phyloP scores from a whole-genome alignment of 2,329 filamentous ascomycete genomes.

The Gliomastix tumulicola region DNA sequence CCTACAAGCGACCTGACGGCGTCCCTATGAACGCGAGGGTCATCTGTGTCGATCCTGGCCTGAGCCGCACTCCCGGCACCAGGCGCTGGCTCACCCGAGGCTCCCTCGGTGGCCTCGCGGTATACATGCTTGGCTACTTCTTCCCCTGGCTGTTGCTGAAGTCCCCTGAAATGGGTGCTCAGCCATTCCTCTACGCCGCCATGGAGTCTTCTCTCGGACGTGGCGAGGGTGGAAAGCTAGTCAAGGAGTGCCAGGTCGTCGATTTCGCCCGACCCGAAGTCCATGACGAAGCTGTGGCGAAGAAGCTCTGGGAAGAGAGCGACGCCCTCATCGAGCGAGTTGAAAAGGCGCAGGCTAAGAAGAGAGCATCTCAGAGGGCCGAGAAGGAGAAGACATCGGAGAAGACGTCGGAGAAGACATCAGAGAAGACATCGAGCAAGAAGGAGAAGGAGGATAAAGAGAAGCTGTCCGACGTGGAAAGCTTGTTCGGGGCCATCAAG shows the following conservation, averaged over 20 bases:
- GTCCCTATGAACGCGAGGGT: constrained; percentile 77
- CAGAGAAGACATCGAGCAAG: no score
- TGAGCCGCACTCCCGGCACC: constrained; percentile 78
- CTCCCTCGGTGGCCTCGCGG: constrained; percentile 67
- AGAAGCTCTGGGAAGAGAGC: constrained; percentile 84
- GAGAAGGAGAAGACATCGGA: constrained; percentile 21
- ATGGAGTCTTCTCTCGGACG: constrained; percentile 72
- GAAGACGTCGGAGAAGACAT: no score
- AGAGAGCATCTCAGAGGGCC: constrained; percentile 33
- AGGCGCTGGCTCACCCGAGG: constrained; percentile 82
- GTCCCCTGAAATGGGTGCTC: constrained; percentile 73
- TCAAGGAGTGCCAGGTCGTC: constrained; percentile 85
- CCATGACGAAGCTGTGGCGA: constrained; percentile 69
- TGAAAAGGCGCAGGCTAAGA: constrained; percentile 69
- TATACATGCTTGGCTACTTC: constrained; percentile 74
- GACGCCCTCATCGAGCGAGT: constrained; percentile 75
- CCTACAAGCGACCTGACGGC: constrained; percentile 77
- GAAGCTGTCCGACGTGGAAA: constrained; percentile 20
- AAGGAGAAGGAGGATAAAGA: constrained; percentile 26
- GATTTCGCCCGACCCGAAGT: constrained; percentile 68
- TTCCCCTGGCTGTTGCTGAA: constrained; percentile 87
- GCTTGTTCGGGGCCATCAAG: constrained; percentile 36
- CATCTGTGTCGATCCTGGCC: constrained; percentile 80
- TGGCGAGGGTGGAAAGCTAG: constrained; percentile 58
- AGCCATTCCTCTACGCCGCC: constrained; percentile 76